Evolutionary conservation across 2,329 filamentous ascomycete species (phyloP).

Genomic region (Paraphaeosphaeria minitans): DNA sequence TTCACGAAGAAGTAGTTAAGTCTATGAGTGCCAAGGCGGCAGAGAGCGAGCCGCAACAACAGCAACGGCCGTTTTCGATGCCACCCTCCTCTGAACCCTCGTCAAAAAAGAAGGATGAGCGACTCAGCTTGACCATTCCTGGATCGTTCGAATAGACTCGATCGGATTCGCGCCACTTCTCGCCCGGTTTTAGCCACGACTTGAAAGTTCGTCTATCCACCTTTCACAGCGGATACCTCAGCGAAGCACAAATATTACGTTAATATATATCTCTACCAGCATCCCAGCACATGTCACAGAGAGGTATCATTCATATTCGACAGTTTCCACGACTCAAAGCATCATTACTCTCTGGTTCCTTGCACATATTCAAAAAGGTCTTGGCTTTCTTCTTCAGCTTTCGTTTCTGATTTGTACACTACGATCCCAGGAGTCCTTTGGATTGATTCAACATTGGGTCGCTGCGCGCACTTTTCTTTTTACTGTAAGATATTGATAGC

Average conservation of each 20-base stretch:
- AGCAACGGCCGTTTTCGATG: constrained; percentile 34
- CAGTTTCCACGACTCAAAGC: neutral
- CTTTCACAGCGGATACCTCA: neutral
- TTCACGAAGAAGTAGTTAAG: constrained; percentile 38
- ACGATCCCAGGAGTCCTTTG: constrained; percentile 17
- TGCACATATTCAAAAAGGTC: constrained; percentile 17
- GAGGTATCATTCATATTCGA: constrained; percentile 9
- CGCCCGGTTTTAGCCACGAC: neutral
- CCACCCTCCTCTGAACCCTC: constrained; percentile 23
- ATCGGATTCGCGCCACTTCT: neutral
- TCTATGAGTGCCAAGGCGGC: constrained; percentile 24
- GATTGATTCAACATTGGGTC: constrained; percentile 1
- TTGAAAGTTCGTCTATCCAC: neutral
- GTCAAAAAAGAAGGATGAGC: constrained; percentile 38
- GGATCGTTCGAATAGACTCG: constrained; percentile 33
- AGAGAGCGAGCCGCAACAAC: constrained; percentile 19
- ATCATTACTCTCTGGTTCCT: neutral
- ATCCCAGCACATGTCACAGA: neutral
- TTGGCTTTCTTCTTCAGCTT: constrained; percentile 5
- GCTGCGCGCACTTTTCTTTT: constrained; percentile 8
- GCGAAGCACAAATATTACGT: constrained; percentile 1
- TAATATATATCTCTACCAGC: constrained; percentile 12
- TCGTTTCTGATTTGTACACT: constrained; percentile 11
- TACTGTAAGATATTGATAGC: constrained; percentile 15
- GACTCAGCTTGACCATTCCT: constrained; percentile 43